Evolutionary conservation across 352 stramenopile species (phyloP).

Genomic region (Pilasporangium apinafurcum): DNA sequence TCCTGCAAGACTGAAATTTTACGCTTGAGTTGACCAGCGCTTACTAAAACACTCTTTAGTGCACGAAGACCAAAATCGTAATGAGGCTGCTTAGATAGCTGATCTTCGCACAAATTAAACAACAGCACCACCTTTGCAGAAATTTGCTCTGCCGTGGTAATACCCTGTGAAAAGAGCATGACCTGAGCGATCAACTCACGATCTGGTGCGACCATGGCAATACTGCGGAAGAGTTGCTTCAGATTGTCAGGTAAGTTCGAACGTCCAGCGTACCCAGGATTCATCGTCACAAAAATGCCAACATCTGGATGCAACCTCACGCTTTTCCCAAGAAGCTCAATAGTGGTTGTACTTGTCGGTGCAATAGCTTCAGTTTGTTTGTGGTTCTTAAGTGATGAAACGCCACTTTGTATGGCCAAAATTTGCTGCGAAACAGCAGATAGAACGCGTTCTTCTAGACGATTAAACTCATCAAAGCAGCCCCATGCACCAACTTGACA

Average conservation of each 20-base stretch:
- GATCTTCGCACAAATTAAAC: conserved; percentile 97
- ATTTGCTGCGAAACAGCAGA: conserved; percentile 99
- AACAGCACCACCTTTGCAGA: conserved; percentile 97
- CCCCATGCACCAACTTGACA: conserved; percentile 99
- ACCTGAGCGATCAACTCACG: conserved; percentile 99
- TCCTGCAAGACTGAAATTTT: conserved; percentile 69
- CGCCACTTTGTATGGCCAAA: conserved; percentile 97
- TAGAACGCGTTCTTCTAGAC: conserved; percentile 98
- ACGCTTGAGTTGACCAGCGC: conserved; percentile 97
- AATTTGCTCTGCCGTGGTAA: conserved; percentile 96
- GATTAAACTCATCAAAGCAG: conserved; percentile 99
- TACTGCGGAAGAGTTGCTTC: conserved; percentile 99
- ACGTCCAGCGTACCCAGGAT: conserved; percentile 98
- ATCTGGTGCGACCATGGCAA: conserved; percentile 99
- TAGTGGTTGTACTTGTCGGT: conserved; percentile 31
- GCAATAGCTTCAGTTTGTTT: conserved; percentile 25
- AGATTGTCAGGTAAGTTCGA: conserved; percentile 97
- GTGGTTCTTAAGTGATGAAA: conserved; percentile 80
- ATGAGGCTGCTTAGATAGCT: conserved; percentile 98
- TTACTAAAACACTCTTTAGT: conserved; percentile 98
- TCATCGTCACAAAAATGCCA: conserved; percentile 99
- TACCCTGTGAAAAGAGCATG: conserved; percentile 99
- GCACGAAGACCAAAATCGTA: conserved; percentile 99
- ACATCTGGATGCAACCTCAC: conserved; percentile 96
- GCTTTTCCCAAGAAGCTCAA: conserved; percentile 95